phyloP scores from a whole-genome alignment of 148 eudicot species.

The Diospyros lotus region DNA sequence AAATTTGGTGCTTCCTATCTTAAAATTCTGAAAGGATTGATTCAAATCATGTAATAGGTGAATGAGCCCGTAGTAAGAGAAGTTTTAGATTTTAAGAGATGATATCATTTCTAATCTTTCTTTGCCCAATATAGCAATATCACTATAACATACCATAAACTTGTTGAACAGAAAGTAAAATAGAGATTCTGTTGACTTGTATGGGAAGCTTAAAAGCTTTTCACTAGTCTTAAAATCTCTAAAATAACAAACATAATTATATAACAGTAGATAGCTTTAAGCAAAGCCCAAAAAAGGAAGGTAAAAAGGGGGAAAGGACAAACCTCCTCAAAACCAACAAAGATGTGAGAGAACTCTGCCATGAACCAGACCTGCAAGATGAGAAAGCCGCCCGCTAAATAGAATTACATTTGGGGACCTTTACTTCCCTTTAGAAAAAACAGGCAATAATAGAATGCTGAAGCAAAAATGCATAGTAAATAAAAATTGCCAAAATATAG shows the following conservation, averaged over 20 bases:
- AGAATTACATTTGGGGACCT: neutral
- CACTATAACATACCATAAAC: neutral
- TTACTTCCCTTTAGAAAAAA: neutral
- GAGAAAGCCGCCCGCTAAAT: constrained; percentile 11
- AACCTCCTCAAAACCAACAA: constrained; percentile 69
- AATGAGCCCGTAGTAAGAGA: neutral
- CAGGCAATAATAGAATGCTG: neutral
- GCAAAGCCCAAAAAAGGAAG: neutral
- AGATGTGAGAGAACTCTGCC: constrained; percentile 73
- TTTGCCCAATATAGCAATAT: neutral
- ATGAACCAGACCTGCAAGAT: constrained; percentile 88
- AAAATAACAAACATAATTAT: too few relatives aligned
- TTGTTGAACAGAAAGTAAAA: neutral
- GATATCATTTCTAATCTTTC: neutral
- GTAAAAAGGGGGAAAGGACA: constrained; percentile 11
- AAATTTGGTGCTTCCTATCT: neutral
- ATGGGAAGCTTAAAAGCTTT: neutral
- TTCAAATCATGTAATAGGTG: neutral
- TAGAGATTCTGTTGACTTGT: neutral
- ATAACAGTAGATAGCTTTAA: neutral
- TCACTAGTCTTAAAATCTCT: too few relatives aligned
- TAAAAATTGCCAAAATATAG: neutral
- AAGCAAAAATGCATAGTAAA: neutral
- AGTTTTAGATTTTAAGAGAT: neutral
- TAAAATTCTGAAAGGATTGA: neutral